These are phyloP conservation scores for Symbiotaphrina buchneri DNA, from an alignment of 495 filamentous ascomycete genomes.

Conservation along the genomic window DNA sequence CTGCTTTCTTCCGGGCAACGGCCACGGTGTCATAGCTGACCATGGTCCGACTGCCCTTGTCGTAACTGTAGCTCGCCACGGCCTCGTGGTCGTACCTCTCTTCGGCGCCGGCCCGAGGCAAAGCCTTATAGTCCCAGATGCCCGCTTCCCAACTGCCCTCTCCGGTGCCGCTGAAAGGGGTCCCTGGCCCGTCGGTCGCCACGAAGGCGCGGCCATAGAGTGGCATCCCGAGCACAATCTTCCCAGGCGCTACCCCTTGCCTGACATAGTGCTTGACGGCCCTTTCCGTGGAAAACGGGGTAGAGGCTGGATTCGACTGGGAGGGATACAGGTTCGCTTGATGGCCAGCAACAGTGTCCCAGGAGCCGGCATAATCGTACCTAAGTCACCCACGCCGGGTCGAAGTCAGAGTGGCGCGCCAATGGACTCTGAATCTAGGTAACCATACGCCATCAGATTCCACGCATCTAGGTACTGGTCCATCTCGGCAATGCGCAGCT, in stretches of 20 bases:
- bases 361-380: constrained; percentile 26
- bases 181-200: constrained; percentile 45
- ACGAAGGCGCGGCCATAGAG: constrained; percentile 69
- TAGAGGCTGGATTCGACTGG: constrained; percentile 24
- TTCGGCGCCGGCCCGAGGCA: constrained; percentile 23
- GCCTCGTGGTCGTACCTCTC: constrained; percentile 24
- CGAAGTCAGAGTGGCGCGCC: no score
- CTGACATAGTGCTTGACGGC: constrained; percentile 45
- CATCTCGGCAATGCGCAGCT: constrained; percentile 45
- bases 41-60: constrained; percentile 29
- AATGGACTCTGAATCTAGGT: neutral
- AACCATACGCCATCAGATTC: constrained; percentile 57
- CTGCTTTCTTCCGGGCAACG: constrained; percentile 35
- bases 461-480: constrained; percentile 57
- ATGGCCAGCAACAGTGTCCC: constrained; percentile 46
- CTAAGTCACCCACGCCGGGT: no score
- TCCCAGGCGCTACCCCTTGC: constrained; percentile 33
- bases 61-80: constrained; percentile 50
- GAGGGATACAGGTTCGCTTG: constrained; percentile 50
- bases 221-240: constrained; percentile 68
- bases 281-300: constrained; percentile 44
- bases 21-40: constrained; percentile 54
- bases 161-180: constrained; percentile 42
- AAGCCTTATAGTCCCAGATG: constrained; percentile 53
- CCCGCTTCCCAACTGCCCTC: constrained; percentile 46